phyloP scores from a whole-genome alignment of 805 yeast species.

The Teunomyces atbi region DNA sequence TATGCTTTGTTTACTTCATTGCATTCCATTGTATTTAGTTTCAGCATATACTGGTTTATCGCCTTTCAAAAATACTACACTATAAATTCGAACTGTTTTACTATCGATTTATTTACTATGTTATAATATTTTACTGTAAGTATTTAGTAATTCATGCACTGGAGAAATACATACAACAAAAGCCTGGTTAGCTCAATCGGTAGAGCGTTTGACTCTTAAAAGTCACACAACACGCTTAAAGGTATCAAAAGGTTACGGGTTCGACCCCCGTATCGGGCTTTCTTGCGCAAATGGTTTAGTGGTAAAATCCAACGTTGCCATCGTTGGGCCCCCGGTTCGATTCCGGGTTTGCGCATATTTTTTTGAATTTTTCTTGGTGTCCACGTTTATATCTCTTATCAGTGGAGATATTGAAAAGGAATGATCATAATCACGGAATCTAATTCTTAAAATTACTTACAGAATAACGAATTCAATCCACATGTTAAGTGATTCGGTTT shows the following conservation, averaged over 20 bases:
- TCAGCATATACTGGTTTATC: slow-evolving; percentile 3
- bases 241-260: slow-evolving; percentile 34
- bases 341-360: background rate
- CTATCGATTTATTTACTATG: too few species aligned
- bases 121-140: too few species aligned
- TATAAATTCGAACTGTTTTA: background rate
- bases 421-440: background rate
- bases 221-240: background rate
- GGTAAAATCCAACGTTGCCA: slow-evolving; percentile 2
- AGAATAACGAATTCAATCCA: too few species aligned
- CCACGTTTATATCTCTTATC: too few species aligned
- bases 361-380: background rate
- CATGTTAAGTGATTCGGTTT: too few species aligned
- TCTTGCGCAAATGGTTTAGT: slow-evolving; percentile 6
- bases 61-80: background rate
- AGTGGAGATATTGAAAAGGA: too few species aligned
- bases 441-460: background rate
- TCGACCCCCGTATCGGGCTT: slow-evolving; percentile 37
- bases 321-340: slow-evolving; percentile 4
- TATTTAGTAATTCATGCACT: too few species aligned
- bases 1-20: background rate
- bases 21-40: background rate
- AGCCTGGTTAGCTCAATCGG: slow-evolving; percentile 28
- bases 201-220: slow-evolving; percentile 28
- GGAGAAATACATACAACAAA: background rate